A percentile compares a stretch with the other conserved stretches of the same genome.
Conservation (phyloP, 441 rosid genomes). For the Populus hybrid region DNA sequence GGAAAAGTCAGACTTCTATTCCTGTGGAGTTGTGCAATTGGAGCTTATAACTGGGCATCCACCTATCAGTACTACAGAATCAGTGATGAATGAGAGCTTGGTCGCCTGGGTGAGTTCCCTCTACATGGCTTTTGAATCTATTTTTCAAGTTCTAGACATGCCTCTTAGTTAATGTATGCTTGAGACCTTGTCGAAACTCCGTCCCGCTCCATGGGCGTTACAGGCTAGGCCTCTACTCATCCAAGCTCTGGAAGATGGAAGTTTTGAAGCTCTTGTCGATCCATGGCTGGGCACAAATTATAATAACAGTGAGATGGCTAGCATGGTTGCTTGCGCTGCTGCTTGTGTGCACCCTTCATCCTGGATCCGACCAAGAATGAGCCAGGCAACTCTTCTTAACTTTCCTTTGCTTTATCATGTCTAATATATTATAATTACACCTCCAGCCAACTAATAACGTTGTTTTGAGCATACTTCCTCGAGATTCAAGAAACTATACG, state of each 20-base stretch:
- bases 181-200: no score
- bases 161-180: no score
- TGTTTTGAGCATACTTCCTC: not conserved
- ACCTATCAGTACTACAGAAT: no score
- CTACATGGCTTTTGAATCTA: no score
- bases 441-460: not conserved
- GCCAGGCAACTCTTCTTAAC: slow-evolving; percentile 8
- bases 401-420: not conserved
- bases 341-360: slow-evolving; percentile 13
- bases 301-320: slow-evolving; percentile 8
- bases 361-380: slow-evolving; percentile 15
- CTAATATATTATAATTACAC: not conserved
- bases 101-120: no score
- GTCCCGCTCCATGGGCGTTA: not conserved
- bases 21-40: no score
- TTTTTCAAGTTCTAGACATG: no score
- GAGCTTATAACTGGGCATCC: no score
- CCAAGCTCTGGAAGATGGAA: slow-evolving; percentile 10
- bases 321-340: slow-evolving; percentile 16
- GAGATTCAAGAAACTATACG: no score
- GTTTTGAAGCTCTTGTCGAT: slow-evolving; percentile 9
- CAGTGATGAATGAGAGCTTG: no score
- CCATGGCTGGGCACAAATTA: slow-evolving; percentile 1
- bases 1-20: no score
- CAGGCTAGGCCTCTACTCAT: slow-evolving; percentile 14